Percentiles rank a stretch among this genome's conserved stretches.
Conservation (phyloP, 345 rosid genomes). For the Salix caprea region DNA sequence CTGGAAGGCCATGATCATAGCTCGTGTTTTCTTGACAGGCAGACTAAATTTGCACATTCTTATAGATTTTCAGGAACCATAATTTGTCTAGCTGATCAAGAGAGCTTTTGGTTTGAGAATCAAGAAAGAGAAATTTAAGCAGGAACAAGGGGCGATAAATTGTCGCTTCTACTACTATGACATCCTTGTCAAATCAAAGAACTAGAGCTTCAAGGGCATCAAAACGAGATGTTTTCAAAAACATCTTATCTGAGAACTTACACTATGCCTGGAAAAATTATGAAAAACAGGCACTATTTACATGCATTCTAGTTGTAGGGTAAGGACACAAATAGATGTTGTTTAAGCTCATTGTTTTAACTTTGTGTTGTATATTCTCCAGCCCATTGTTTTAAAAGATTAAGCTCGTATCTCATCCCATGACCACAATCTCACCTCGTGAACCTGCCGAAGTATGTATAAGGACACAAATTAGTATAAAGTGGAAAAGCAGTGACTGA, state of each 20-base stretch:
- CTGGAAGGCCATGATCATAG: background rate
- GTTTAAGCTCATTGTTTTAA: too few relatives aligned
- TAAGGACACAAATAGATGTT: background rate
- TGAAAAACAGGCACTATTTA: conserved; percentile 19
- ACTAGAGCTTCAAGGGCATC: background rate
- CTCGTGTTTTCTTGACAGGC: background rate
- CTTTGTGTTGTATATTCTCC: background rate
- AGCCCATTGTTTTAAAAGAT: background rate
- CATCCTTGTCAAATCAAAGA: background rate
- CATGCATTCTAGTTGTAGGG: conserved; percentile 8
- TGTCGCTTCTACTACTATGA: background rate
- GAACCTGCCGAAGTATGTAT: conserved; percentile 34
- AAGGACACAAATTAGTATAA: background rate
- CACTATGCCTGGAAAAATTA: background rate
- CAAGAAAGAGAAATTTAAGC: background rate
- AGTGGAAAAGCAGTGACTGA: background rate
- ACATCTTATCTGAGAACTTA: background rate
- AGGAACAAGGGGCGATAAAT: background rate
- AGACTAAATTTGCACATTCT: background rate
- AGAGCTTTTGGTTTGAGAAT: background rate
- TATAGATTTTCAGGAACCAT: background rate
- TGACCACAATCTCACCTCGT: conserved; percentile 37
- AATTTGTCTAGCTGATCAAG: background rate
- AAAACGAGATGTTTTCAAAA: background rate
- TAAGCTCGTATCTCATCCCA: conserved; percentile 20